These are phyloP conservation scores for Phialophora chinensis DNA, from an alignment of 2,329 filamentous ascomycete genomes.

Conservation along the genomic window DNA sequence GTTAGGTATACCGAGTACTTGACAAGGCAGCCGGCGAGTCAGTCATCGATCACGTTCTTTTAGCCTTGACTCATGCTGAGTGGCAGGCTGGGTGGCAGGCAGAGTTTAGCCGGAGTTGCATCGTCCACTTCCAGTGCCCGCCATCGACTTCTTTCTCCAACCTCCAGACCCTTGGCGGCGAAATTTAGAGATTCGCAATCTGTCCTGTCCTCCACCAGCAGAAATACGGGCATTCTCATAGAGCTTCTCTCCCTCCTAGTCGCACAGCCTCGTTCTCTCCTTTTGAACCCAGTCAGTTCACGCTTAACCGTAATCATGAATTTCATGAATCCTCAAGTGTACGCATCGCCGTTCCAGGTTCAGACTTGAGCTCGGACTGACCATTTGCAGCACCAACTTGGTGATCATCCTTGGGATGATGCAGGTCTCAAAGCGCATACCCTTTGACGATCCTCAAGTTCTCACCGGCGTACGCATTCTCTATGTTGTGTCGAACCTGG, in stretches of 20 bases:
- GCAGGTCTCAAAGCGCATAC: conserved; percentile 95
- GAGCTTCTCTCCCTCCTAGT: neutral
- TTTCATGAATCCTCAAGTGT: conserved; percentile 32
- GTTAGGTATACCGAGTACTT: no score
- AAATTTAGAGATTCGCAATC: conserved; percentile 10
- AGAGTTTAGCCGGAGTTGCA: conserved; percentile 4
- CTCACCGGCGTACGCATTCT: conserved; percentile 68
- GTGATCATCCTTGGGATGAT: conserved; percentile 97
- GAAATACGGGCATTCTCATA: neutral
- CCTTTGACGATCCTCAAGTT: conserved; percentile 85
- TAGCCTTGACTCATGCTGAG: neutral
- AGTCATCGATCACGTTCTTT: neutral
- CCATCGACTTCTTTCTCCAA: conserved; percentile 12
- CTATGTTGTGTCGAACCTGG: conserved; percentile 74
- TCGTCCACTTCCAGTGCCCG: neutral
- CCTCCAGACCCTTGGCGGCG: conserved; percentile 2
- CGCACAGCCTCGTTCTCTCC: neutral
- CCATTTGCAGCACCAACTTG: conserved; percentile 76
- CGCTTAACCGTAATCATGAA: conserved; percentile 23
- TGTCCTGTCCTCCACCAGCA: neutral
- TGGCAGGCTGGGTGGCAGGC: neutral
- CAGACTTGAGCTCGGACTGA: conserved; percentile 24
- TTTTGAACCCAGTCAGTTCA: neutral
- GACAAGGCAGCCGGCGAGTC: neutral
- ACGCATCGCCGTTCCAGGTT: neutral